These are phyloP conservation scores for Plasmodium gaboni DNA, from an alignment of 169 alveolate genomes.

Conservation along the genomic window DNA sequence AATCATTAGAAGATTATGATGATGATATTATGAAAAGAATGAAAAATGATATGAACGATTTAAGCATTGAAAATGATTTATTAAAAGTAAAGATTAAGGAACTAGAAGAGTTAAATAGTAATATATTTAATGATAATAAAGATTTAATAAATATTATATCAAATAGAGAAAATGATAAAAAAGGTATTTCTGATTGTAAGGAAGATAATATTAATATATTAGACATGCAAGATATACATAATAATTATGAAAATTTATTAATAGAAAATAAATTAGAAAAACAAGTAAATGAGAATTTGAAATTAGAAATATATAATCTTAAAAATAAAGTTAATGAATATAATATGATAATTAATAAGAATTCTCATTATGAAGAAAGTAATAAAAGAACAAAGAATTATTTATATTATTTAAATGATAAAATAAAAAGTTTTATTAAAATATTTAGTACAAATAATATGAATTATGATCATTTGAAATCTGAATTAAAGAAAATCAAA, in stretches of 20 bases:
- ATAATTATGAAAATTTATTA: slow-evolving; percentile 16
- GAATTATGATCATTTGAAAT: slow-evolving; percentile 51
- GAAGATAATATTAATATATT: neutral
- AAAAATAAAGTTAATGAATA: slow-evolving; percentile 55
- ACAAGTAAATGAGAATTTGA: slow-evolving; percentile 51
- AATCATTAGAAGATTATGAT: neutral
- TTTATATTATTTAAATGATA: slow-evolving; percentile 63
- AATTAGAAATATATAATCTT: slow-evolving; percentile 51
- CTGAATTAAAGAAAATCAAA: slow-evolving; percentile 60
- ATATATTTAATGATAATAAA: slow-evolving; percentile 57
- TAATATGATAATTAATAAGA: slow-evolving; percentile 20
- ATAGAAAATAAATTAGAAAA: slow-evolving; percentile 39
- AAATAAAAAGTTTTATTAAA: slow-evolving; percentile 63
- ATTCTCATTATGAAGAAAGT: slow-evolving; percentile 18
- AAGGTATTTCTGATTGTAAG: neutral
- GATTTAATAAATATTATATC: slow-evolving; percentile 46
- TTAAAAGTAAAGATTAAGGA: slow-evolving; percentile 40
- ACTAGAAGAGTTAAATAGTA: slow-evolving; percentile 29
- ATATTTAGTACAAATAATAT: slow-evolving; percentile 48
- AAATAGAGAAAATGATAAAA: slow-evolving; percentile 3
- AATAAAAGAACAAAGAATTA: slow-evolving; percentile 50
- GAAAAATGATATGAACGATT: slow-evolving; percentile 30
- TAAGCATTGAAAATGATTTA: slow-evolving; percentile 30
- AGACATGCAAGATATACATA: slow-evolving; percentile 3
- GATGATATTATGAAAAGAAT: neutral